Evolutionary conservation across 352 stramenopile species (phyloP).

Genomic region (Phytophthora fragariaefolia): DNA sequence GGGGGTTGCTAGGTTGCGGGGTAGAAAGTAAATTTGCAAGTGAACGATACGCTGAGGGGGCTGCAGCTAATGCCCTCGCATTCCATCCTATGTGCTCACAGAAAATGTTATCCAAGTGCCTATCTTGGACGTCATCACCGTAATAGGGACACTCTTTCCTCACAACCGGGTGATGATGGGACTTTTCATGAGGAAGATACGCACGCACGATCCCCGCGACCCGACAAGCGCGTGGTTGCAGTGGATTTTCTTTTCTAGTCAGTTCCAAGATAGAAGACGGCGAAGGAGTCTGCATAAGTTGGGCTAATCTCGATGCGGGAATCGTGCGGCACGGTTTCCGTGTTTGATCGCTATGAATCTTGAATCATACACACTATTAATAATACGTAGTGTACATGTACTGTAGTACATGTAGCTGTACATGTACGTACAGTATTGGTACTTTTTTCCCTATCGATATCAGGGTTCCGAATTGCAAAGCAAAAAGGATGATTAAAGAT

Average conservation of each 20-base stretch:
- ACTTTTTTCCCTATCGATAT: conserved; percentile 28
- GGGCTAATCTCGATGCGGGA: conserved; percentile 39
- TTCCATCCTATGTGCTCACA: too few species aligned
- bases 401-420: too few species aligned
- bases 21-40: too few species aligned
- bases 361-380: too few species aligned
- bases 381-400: too few species aligned
- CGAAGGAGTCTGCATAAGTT: conserved; percentile 19
- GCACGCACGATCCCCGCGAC: conserved; percentile 31
- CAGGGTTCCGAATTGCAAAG: conserved; percentile 19
- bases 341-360: conserved; percentile 34
- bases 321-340: conserved; percentile 32
- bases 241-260: conserved; percentile 36
- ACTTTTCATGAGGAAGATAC: conserved; percentile 34
- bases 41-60: too few species aligned
- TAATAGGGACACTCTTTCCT: too few species aligned
- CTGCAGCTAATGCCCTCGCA: too few species aligned
- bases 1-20: too few species aligned
- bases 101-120: too few species aligned
- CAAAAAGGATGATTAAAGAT: conserved; percentile 1
- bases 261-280: conserved; percentile 27
- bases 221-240: conserved; percentile 29
- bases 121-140: too few species aligned
- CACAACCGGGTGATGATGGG: conserved; percentile 21
- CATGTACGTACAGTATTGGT: too few species aligned